phyloP scores from a whole-genome alignment of 2,329 filamentous ascomycete genomes.

The Pyricularia grisea region DNA sequence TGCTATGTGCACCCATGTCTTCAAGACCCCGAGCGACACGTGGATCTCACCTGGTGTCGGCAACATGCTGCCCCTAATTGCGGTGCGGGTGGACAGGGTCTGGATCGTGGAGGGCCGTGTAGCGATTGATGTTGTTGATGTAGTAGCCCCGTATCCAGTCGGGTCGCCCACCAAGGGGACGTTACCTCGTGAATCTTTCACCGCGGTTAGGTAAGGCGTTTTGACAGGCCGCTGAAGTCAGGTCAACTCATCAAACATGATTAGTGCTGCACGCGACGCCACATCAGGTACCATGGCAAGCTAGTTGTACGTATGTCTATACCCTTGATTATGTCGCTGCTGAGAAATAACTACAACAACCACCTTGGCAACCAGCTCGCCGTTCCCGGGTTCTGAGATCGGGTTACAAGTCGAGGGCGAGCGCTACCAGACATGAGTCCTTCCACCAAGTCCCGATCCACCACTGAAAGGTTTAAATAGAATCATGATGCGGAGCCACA shows the following conservation, averaged over 20 bases:
- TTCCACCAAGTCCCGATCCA: background rate
- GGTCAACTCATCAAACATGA: background rate
- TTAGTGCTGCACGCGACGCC: background rate
- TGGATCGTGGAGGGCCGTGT: background rate
- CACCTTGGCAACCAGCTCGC: background rate
- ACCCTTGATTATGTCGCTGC: slow-evolving; percentile 1
- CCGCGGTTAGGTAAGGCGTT: background rate
- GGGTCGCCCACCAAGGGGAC: background rate
- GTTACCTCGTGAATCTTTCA: background rate
- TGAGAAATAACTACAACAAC: slow-evolving; percentile 1
- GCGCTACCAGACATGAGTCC: background rate
- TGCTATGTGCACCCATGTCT: background rate
- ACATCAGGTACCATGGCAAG: background rate
- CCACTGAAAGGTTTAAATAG: background rate
- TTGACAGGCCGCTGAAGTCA: background rate
- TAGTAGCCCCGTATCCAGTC: background rate
- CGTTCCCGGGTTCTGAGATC: background rate
- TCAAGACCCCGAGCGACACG: slow-evolving; percentile 1
- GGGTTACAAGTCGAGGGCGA: background rate
- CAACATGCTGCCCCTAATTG: slow-evolving; percentile 1
- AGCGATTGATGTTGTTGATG: slow-evolving; percentile 3
- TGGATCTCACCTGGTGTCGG: slow-evolving; percentile 4
- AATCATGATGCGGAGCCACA: background rate
- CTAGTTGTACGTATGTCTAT: background rate
- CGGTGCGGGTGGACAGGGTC: slow-evolving; percentile 3